Conservation (phyloP, 495 filamentous ascomycete species). For the Neurospora discreta region DNA sequence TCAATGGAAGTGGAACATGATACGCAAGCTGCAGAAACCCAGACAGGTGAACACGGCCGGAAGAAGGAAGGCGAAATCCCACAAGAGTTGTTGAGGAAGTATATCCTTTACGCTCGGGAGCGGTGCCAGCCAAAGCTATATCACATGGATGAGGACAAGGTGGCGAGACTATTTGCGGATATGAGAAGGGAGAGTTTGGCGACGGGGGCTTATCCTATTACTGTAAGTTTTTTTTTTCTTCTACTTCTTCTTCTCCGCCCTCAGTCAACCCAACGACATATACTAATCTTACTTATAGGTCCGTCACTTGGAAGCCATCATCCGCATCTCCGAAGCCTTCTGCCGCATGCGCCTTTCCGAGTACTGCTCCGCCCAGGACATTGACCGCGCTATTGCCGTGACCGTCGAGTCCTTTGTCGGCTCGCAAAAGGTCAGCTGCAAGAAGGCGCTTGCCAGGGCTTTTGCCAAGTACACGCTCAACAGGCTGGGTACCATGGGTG, state of each 20-base stretch:
- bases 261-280: not conserved
- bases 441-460: conserved; percentile 89
- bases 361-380: conserved; percentile 79
- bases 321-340: conserved; percentile 86
- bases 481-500: conserved; percentile 21
- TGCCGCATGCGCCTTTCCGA: conserved; percentile 93
- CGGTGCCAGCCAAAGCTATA: conserved; percentile 85
- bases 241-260: too few species aligned
- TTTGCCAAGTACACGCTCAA: conserved; percentile 87
- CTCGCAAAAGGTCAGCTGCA: conserved; percentile 93
- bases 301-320: conserved; percentile 93
- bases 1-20: conserved; percentile 52
- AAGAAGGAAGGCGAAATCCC: conserved; percentile 70
- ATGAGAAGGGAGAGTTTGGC: conserved; percentile 88
- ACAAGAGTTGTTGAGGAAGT: conserved; percentile 89
- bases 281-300: conserved; percentile 46
- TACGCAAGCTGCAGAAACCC: conserved; percentile 1
- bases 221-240: conserved; percentile 46
- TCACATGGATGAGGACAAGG: conserved; percentile 97
- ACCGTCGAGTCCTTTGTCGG: conserved; percentile 94
- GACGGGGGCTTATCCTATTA: conserved; percentile 95
- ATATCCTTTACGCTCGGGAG: conserved; percentile 92
- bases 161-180: conserved; percentile 87
- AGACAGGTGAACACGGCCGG: conserved; percentile 19
- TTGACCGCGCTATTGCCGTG: conserved; percentile 94